These are phyloP conservation scores for Hymenoscyphus fructigenus DNA, from an alignment of 2,329 filamentous ascomycete genomes.

Conservation along the genomic window DNA sequence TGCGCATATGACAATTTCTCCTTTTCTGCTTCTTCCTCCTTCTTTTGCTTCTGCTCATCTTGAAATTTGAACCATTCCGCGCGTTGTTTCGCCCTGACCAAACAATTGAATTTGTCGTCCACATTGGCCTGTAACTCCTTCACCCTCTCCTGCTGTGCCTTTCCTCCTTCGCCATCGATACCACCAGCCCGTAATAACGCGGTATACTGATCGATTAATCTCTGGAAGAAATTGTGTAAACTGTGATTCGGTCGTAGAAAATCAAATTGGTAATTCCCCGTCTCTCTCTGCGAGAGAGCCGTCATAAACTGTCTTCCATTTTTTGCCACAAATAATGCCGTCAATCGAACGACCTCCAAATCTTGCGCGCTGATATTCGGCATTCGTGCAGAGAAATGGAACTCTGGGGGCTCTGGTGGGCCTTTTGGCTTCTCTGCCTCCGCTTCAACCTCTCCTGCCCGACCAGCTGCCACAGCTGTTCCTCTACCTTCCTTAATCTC, in stretches of 20 bases:
- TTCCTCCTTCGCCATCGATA: slow-evolving; percentile 59
- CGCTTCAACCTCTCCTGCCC: slow-evolving; percentile 60
- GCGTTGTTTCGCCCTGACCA: slow-evolving; percentile 78
- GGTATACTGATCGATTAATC: slow-evolving; percentile 92
- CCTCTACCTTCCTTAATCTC: slow-evolving; percentile 85
- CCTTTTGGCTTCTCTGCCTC: slow-evolving; percentile 70
- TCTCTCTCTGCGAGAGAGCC: slow-evolving; percentile 81
- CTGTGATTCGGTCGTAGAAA: slow-evolving; percentile 95
- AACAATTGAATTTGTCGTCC: slow-evolving; percentile 74
- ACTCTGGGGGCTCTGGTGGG: slow-evolving; percentile 81
- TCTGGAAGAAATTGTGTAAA: slow-evolving; percentile 92
- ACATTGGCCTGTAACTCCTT: slow-evolving; percentile 72
- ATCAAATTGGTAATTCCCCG: slow-evolving; percentile 91
- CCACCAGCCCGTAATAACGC: slow-evolving; percentile 68
- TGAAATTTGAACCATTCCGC: slow-evolving; percentile 86
- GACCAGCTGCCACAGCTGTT: slow-evolving; percentile 73
- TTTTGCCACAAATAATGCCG: slow-evolving; percentile 88
- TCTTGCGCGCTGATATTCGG: slow-evolving; percentile 96
- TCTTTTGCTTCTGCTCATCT: slow-evolving; percentile 81
- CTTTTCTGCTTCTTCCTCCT: slow-evolving; percentile 82
- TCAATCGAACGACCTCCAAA: slow-evolving; percentile 71
- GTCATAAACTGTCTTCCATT: slow-evolving; percentile 93
- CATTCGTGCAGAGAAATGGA: slow-evolving; percentile 93
- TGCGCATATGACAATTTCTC: slow-evolving; percentile 75
- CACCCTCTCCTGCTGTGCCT: slow-evolving; percentile 70